These are phyloP conservation scores for Sanguinoderma infundibulare DNA, from an alignment of 1,284 basidiomycete genomes.

Conservation along the genomic window DNA sequence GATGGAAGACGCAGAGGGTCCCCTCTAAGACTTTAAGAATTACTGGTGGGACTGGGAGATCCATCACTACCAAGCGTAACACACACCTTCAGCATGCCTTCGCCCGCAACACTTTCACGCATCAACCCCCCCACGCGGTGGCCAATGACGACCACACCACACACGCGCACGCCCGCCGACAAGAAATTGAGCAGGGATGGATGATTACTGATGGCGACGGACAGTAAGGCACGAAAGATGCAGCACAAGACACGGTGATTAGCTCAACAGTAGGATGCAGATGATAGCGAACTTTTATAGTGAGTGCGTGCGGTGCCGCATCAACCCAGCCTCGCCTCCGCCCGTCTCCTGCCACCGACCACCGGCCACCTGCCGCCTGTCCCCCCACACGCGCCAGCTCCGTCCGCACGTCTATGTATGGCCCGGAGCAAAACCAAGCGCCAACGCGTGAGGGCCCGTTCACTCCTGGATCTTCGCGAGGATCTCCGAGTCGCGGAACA, in stretches of 20 bases:
- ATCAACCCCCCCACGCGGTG: too few species aligned
- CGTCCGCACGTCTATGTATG: not conserved
- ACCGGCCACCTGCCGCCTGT: not conserved
- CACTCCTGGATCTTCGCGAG: conserved; percentile 96
- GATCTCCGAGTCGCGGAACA: conserved; percentile 96
- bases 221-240: conserved; percentile 7
- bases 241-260: conserved; percentile 28
- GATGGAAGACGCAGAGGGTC: not conserved
- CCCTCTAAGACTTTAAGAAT: not conserved
- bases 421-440: not conserved
- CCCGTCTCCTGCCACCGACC: not conserved
- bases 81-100: too few species aligned
- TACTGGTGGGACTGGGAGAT: too few species aligned
- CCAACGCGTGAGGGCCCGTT: not conserved
- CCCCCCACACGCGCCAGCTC: not conserved
- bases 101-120: too few species aligned
- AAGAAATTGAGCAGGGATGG: conserved; percentile 6
- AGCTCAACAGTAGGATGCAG: conserved; percentile 32
- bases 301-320: conserved; percentile 1
- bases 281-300: conserved; percentile 36
- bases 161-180: not conserved
- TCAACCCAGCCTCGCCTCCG: too few species aligned
- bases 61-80: too few species aligned
- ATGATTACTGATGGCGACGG: conserved; percentile 3
- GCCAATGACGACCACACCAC: not conserved